A percentile compares a stretch with the other conserved stretches of the same genome.
Conservation (phyloP, 2,329 filamentous ascomycete genomes). For the Helicocarpus griseus region DNA sequence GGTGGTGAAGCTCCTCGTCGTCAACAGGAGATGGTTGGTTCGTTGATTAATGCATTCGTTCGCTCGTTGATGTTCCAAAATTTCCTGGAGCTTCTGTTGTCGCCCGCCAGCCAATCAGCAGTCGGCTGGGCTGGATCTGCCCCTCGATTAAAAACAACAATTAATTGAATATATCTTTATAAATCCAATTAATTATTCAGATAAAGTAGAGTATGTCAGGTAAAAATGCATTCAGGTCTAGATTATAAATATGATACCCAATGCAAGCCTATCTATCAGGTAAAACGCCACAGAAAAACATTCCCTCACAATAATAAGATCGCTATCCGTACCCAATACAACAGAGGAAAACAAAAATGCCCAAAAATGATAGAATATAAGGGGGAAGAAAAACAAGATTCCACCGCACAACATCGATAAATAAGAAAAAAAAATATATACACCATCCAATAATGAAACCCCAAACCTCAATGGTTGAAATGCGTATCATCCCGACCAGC, state of each 20-base stretch:
- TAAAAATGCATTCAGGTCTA: background rate
- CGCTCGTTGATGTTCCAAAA: constrained; percentile 33
- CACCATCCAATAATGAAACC: background rate
- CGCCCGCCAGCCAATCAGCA: constrained; percentile 27
- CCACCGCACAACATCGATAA: background rate
- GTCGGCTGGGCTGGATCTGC: constrained; percentile 11
- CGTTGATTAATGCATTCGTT: constrained; percentile 12
- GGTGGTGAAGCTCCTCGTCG: too few relatives aligned
- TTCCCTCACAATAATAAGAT: background rate
- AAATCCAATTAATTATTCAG: background rate
- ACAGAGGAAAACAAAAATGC: background rate
- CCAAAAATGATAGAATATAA: background rate
- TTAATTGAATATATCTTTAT: background rate
- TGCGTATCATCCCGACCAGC: constrained; percentile 28
- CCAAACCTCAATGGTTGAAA: constrained; percentile 17
- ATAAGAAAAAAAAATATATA: background rate
- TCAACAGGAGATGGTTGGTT: too few relatives aligned
- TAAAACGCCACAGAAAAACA: background rate
- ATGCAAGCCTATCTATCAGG: background rate
- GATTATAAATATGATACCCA: background rate
- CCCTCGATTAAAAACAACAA: constrained; percentile 4
- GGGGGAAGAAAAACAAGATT: constrained; percentile 8
- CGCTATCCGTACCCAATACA: background rate
- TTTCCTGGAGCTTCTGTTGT: constrained; percentile 30
- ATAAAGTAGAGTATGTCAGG: background rate